phyloP scores from a whole-genome alignment of 225 moss, liverwort and hornwort genomes.

The Bryum argenteum region DNA sequence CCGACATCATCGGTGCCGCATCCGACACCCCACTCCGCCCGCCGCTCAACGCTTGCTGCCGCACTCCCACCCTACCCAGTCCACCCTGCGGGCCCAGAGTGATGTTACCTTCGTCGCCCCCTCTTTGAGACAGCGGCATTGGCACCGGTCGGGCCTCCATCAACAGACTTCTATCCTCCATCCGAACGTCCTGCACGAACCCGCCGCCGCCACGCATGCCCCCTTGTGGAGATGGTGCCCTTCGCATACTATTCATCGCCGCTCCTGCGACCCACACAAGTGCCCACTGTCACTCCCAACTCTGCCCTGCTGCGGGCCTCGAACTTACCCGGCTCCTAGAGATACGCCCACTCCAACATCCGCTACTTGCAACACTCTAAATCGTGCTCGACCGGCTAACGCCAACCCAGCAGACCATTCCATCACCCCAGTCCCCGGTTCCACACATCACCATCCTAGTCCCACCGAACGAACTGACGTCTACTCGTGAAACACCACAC shows the following conservation, averaged over 20 bases:
- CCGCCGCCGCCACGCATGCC: constrained; percentile 56
- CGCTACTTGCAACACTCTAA: background rate
- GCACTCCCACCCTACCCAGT: constrained; percentile 70
- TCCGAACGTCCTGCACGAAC: constrained; percentile 80
- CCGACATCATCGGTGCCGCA: constrained; percentile 47
- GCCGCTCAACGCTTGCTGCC: constrained; percentile 55
- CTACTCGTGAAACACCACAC: constrained; percentile 1
- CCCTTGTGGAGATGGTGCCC: constrained; percentile 71
- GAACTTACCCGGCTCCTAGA: background rate
- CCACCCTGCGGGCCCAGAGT: constrained; percentile 87
- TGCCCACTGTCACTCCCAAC: constrained; percentile 28
- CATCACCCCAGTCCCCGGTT: no score
- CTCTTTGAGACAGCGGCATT: constrained; percentile 79
- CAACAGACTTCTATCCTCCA: constrained; percentile 76
- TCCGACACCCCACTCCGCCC: constrained; percentile 81
- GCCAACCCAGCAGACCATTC: background rate
- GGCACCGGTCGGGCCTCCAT: constrained; percentile 75
- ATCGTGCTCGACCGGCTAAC: background rate
- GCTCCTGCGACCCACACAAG: constrained; percentile 36
- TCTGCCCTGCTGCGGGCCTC: background rate
- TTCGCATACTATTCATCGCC: constrained; percentile 63
- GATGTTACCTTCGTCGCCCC: constrained; percentile 74
- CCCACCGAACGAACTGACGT: background rate
- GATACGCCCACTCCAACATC: background rate
- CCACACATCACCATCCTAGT: no score